Percentiles rank a stretch among this genome's conserved stretches.
phyloP scores from a whole-genome alignment of 495 filamentous ascomycete genomes.

The Penicillium canescens region DNA sequence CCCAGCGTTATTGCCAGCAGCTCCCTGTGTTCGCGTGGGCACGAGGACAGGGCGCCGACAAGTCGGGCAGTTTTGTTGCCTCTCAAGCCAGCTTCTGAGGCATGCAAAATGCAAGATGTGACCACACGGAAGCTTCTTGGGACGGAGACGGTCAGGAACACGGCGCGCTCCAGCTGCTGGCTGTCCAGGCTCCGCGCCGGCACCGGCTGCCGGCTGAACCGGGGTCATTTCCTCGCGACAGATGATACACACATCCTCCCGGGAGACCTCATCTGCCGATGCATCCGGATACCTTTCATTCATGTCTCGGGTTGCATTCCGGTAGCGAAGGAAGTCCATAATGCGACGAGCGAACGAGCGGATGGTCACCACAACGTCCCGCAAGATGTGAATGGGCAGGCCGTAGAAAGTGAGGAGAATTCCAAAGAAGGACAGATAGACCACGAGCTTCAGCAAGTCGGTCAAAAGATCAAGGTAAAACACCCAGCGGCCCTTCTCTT shows the following conservation, averaged over 20 bases:
- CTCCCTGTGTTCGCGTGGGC: slow-evolving; percentile 28
- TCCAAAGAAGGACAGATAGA: slow-evolving; percentile 89
- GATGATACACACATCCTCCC: slow-evolving; percentile 95
- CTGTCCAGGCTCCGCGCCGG: slow-evolving; percentile 35
- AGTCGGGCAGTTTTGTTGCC: slow-evolving; percentile 95
- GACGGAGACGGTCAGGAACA: slow-evolving; percentile 76
- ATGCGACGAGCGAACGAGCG: slow-evolving; percentile 88
- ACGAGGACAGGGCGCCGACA: slow-evolving; percentile 76
- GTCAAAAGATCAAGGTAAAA: slow-evolving; percentile 86
- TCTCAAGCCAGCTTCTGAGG: slow-evolving; percentile 94
- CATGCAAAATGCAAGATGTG: slow-evolving; percentile 95
- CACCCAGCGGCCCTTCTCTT: slow-evolving; percentile 91
- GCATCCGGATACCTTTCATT: slow-evolving; percentile 89
- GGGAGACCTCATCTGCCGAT: slow-evolving; percentile 76
- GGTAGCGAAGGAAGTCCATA: slow-evolving; percentile 81
- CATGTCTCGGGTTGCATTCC: slow-evolving; percentile 89
- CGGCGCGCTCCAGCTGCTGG: slow-evolving; percentile 12
- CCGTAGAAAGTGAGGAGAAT: slow-evolving; percentile 93
- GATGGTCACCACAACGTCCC: slow-evolving; percentile 91
- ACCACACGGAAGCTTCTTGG: slow-evolving; percentile 95
- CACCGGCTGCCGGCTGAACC: slow-evolving; percentile 48
- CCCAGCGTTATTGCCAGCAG: slow-evolving; percentile 26
- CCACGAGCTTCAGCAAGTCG: slow-evolving; percentile 85
- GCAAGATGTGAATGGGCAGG: slow-evolving; percentile 92
- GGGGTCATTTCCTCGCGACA: slow-evolving; percentile 94